These are phyloP conservation scores for Fomitiporia mediterranea DNA, from an alignment of 1,284 basidiomycete species.

Conservation along the genomic window DNA sequence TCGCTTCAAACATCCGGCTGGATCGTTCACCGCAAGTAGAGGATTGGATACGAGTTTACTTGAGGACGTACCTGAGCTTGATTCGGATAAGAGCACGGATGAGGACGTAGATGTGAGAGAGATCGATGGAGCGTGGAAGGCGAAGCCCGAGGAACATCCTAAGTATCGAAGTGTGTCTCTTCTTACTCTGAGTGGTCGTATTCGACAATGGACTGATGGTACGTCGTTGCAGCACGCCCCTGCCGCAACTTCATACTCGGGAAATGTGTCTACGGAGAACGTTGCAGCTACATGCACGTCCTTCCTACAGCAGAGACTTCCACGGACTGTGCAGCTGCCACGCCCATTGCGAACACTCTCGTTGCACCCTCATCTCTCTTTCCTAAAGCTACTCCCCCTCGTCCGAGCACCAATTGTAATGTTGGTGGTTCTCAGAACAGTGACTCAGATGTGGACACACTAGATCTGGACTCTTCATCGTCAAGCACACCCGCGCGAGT, in stretches of 20 bases:
- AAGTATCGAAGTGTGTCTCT: conserved; percentile 24
- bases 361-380: background rate
- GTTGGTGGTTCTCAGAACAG: background rate
- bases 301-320: conserved; percentile 1
- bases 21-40: conserved; percentile 4
- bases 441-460: background rate
- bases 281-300: conserved; percentile 28
- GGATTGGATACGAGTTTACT: background rate
- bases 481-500: background rate
- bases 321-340: conserved; percentile 1
- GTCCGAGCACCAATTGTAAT: background rate
- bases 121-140: conserved; percentile 20
- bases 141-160: conserved; percentile 22
- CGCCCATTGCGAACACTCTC: background rate
- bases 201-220: background rate
- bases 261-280: conserved; percentile 27
- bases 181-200: background rate
- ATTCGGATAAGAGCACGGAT: conserved; percentile 5
- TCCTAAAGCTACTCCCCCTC: conserved; percentile 6
- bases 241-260: conserved; percentile 30
- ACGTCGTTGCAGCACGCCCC: conserved; percentile 25
- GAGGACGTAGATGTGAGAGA: conserved; percentile 23
- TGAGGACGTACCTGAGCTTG: background rate
- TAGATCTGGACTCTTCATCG: background rate
- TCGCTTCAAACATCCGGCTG: conserved; percentile 23